Percentiles rank a stretch among this genome's conserved stretches.
Evolutionary conservation across 306 rosid species (phyloP).

Genomic region (Amphicarpaea edgeworthii): DNA sequence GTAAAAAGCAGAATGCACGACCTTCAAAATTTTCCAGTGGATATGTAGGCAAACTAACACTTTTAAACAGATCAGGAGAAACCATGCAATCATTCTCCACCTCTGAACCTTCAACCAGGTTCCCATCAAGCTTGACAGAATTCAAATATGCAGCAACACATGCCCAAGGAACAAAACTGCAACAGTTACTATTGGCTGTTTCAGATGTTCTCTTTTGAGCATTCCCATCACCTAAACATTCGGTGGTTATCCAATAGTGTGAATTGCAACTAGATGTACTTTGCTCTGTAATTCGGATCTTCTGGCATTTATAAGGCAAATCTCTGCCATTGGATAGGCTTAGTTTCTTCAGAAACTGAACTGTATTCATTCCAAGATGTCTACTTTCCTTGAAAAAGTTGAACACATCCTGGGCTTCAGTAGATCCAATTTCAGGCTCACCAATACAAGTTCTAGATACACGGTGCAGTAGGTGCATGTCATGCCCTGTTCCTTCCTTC

Average conservation of each 20-base stretch:
- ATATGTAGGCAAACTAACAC: conserved; percentile 58
- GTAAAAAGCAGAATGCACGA: conserved; percentile 95
- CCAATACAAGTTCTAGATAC: conserved; percentile 64
- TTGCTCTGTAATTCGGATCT: conserved; percentile 70
- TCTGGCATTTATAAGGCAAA: conserved; percentile 84
- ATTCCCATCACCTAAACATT: conserved; percentile 83
- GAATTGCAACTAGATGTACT: conserved; percentile 59
- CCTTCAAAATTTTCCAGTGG: conserved; percentile 72
- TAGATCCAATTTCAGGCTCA: conserved; percentile 69
- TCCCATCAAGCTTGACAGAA: conserved; percentile 64
- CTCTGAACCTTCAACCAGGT: conserved; percentile 48
- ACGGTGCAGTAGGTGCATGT: conserved; percentile 85
- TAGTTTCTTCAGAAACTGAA: conserved; percentile 75
- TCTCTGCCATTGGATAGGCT: conserved; percentile 61
- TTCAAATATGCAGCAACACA: conserved; percentile 88
- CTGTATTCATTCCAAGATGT: conserved; percentile 71
- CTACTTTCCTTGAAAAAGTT: conserved; percentile 67
- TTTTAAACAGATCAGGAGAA: conserved; percentile 60
- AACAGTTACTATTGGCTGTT: conserved; percentile 52
- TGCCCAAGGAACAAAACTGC: conserved; percentile 94
- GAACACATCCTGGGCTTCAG: conserved; percentile 69
- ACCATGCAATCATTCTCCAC: conserved; percentile 46
- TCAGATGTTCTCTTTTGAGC: conserved; percentile 58
- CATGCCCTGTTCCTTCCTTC: conserved; percentile 84
- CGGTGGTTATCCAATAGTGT: conserved; percentile 88